Conservation (phyloP, 2,329 filamentous ascomycete genomes). For the Chaetomiaceae sp. region DNA sequence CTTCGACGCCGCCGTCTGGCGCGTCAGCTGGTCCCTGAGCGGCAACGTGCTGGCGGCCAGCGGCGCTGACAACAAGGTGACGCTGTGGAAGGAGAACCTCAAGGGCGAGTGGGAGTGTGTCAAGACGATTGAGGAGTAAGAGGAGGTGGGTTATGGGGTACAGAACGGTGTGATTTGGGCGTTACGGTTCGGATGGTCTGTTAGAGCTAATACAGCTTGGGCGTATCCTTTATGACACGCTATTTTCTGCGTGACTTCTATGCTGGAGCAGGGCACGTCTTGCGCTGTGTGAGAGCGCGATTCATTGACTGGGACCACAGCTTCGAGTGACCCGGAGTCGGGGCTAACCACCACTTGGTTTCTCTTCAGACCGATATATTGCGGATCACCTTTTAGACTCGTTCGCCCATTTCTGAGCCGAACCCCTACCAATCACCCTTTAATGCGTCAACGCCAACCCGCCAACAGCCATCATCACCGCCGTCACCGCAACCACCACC, state of each 20-base stretch:
- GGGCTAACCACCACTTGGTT: too few relatives aligned
- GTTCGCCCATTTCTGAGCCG: background rate
- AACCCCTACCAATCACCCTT: background rate
- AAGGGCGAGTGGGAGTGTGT: constrained; percentile 96
- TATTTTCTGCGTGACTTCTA: background rate
- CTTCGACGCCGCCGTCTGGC: constrained; percentile 88
- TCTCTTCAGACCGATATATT: too few relatives aligned
- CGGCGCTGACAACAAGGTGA: constrained; percentile 93
- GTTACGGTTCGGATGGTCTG: constrained; percentile 12
- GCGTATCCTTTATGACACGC: background rate
- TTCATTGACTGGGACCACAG: too few relatives aligned
- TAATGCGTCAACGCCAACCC: constrained; percentile 18
- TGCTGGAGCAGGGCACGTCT: too few relatives aligned
- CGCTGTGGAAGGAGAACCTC: constrained; percentile 96
- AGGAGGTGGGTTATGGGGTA: background rate
- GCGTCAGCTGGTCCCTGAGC: constrained; percentile 95
- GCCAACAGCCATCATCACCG: constrained; percentile 18
- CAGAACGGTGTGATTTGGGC: background rate
- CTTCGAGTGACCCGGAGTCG: too few relatives aligned
- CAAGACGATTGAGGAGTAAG: constrained; percentile 87
- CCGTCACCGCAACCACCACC: constrained; percentile 15
- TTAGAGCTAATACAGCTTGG: constrained; percentile 10
- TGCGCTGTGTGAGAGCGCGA: too few relatives aligned
- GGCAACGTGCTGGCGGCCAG: constrained; percentile 94
- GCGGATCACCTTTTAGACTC: too few relatives aligned